These are phyloP conservation scores for Mortierella sp. DNA, from an alignment of 371 early-diverging fungal genomes.

Conservation along the genomic window DNA sequence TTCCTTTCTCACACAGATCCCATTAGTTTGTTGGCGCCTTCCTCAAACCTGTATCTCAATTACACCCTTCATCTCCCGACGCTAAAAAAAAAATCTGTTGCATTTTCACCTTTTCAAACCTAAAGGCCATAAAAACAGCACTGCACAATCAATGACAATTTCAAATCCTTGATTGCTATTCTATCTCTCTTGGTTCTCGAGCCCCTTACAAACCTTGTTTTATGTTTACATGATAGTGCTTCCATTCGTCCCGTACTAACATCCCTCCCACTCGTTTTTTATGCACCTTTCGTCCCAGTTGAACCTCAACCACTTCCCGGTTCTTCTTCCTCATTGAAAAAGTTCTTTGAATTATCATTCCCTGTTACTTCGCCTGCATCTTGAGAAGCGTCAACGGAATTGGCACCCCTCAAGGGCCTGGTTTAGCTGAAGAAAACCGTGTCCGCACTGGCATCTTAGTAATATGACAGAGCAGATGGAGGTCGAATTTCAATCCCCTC, in stretches of 20 bases:
- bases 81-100: neutral
- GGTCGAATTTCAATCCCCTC: slow-evolving; percentile 60
- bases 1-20: neutral
- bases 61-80: neutral
- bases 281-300: slow-evolving; percentile 16
- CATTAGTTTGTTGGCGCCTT: neutral
- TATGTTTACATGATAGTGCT: neutral
- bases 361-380: neutral
- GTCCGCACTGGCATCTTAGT: neutral
- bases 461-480: slow-evolving; percentile 20
- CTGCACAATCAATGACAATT: neutral
- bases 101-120: neutral
- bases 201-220: slow-evolving; percentile 33
- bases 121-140: neutral
- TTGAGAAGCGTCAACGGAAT: neutral
- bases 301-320: neutral
- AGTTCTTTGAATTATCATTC: neutral
- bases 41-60: neutral
- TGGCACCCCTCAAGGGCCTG: neutral
- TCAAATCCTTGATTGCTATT: slow-evolving; percentile 8
- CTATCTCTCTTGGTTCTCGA: neutral
- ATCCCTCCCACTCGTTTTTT: slow-evolving; percentile 7
- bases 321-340: neutral
- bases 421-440: neutral
- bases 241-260: slow-evolving; percentile 2